phyloP scores from a whole-genome alignment of 2,329 filamentous ascomycete genomes.

The Clonostachys sp. region DNA sequence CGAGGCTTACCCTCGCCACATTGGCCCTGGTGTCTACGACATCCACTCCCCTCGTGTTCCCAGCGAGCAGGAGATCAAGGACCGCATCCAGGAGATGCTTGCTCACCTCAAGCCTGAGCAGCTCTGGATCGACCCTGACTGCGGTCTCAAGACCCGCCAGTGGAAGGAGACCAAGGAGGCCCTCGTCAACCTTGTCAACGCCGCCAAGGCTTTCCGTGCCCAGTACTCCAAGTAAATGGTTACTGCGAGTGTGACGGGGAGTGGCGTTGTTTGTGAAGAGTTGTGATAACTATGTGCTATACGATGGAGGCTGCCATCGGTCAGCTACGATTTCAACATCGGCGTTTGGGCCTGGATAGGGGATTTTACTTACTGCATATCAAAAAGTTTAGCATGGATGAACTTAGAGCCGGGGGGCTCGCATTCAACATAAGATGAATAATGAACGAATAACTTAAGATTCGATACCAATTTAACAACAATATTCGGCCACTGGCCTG shows the following conservation, averaged over 20 bases:
- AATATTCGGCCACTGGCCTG: too few species aligned
- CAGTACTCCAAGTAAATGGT: slow-evolving; percentile 67
- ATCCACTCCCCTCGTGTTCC: slow-evolving; percentile 99
- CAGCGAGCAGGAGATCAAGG: slow-evolving; percentile 96
- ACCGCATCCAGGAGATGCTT: slow-evolving; percentile 97
- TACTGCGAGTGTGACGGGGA: slow-evolving; percentile 1
- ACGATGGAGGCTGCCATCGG: slow-evolving; percentile 26
- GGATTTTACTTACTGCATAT: slow-evolving; percentile 27
- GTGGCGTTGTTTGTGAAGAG: slow-evolving; percentile 2
- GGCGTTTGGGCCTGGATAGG: slow-evolving; percentile 40
- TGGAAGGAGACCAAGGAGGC: slow-evolving; percentile 99
- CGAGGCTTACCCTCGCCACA: slow-evolving; percentile 95
- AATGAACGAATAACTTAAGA: slow-evolving; percentile 7
- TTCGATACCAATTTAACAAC: too few species aligned
- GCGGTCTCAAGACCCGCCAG: slow-evolving; percentile 97
- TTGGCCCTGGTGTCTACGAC: slow-evolving; percentile 98
- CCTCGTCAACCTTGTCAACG: slow-evolving; percentile 94
- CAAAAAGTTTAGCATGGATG: slow-evolving; percentile 22
- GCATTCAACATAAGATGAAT: slow-evolving; percentile 33
- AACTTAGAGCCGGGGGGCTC: slow-evolving; percentile 20
- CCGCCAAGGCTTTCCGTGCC: slow-evolving; percentile 92
- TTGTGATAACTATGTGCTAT: slow-evolving; percentile 23
- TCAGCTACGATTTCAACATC: slow-evolving; percentile 54
- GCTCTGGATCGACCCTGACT: slow-evolving; percentile 99
- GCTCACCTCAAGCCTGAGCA: slow-evolving; percentile 95